A percentile compares a stretch with the other conserved stretches of the same genome.
These are phyloP conservation scores for Auricularia auricula-judae DNA, from an alignment of 768 basidiomycete genomes.

Conservation along the genomic window DNA sequence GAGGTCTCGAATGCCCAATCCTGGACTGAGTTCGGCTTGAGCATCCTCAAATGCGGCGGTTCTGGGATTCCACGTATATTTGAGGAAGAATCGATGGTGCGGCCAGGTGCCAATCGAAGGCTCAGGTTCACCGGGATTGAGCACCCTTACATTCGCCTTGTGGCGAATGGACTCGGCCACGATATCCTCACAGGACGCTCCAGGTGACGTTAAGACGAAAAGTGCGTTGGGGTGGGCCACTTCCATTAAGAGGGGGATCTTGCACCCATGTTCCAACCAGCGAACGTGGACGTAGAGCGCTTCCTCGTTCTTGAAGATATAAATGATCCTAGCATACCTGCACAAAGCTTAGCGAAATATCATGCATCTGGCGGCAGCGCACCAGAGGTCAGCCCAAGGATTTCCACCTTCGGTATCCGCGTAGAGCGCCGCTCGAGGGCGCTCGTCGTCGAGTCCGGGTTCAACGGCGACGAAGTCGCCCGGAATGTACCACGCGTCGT, in stretches of 20 bases:
- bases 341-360: not conserved
- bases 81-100: conserved; percentile 14
- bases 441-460: too few relatives aligned
- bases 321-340: not conserved
- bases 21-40: conserved; percentile 22
- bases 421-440: too few relatives aligned
- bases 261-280: conserved; percentile 58
- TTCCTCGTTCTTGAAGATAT: not conserved
- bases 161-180: conserved; percentile 44
- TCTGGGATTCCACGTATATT: conserved; percentile 41
- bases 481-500: too few relatives aligned
- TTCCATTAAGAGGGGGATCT: conserved; percentile 51
- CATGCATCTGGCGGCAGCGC: not conserved
- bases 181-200: conserved; percentile 38
- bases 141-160: conserved; percentile 40
- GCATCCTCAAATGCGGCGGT: conserved; percentile 36
- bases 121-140: conserved; percentile 34
- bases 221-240: conserved; percentile 51
- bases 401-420: too few relatives aligned
- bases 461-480: too few relatives aligned
- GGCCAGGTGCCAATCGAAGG: conserved; percentile 10
- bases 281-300: conserved; percentile 41
- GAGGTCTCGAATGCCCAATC: conserved; percentile 14
- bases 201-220: conserved; percentile 33
- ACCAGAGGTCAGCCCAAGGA: not conserved